Percentiles rank a stretch among this genome's conserved stretches.
Evolutionary conservation across 164 flowering plant genomes (phyloP).

Genomic region (Warburgia ugandensis): DNA sequence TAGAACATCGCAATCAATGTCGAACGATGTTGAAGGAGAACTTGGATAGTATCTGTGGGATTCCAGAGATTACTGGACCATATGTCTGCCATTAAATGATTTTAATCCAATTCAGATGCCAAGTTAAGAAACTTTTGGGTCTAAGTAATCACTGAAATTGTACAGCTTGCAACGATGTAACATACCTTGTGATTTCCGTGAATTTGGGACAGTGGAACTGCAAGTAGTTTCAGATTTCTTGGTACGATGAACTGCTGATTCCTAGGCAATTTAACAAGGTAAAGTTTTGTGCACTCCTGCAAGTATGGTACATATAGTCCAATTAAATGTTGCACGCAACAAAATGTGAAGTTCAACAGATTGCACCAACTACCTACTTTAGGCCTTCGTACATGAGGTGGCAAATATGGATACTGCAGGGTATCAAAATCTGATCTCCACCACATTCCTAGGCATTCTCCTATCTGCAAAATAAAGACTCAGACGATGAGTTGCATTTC

Average conservation of each 20-base stretch:
- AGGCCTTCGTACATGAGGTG: slow-evolving; percentile 43
- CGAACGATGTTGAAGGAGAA: slow-evolving; percentile 52
- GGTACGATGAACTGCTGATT: slow-evolving; percentile 52
- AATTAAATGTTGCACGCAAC: neutral
- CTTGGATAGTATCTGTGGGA: slow-evolving; percentile 64
- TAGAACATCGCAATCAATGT: slow-evolving; percentile 11
- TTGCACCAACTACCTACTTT: slow-evolving; percentile 31
- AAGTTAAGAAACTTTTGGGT: too few species aligned
- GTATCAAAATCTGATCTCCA: slow-evolving; percentile 77
- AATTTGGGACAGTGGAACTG: slow-evolving; percentile 61
- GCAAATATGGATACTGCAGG: slow-evolving; percentile 43
- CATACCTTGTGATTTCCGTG: slow-evolving; percentile 58
- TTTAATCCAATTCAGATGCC: too few species aligned
- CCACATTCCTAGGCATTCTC: slow-evolving; percentile 85
- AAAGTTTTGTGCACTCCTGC: slow-evolving; percentile 77
- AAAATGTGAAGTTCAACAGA: slow-evolving; percentile 2
- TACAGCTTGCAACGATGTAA: neutral
- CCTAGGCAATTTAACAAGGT: slow-evolving; percentile 52
- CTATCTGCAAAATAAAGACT: slow-evolving; percentile 33
- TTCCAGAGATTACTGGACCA: slow-evolving; percentile 60
- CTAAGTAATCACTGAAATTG: neutral
- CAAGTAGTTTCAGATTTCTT: slow-evolving; percentile 55
- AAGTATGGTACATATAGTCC: slow-evolving; percentile 2
- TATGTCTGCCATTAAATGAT: slow-evolving; percentile 67
- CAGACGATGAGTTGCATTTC: too few species aligned